phyloP scores from a whole-genome alignment of 257 asterid genomes.

The Euphrasia confusa region DNA sequence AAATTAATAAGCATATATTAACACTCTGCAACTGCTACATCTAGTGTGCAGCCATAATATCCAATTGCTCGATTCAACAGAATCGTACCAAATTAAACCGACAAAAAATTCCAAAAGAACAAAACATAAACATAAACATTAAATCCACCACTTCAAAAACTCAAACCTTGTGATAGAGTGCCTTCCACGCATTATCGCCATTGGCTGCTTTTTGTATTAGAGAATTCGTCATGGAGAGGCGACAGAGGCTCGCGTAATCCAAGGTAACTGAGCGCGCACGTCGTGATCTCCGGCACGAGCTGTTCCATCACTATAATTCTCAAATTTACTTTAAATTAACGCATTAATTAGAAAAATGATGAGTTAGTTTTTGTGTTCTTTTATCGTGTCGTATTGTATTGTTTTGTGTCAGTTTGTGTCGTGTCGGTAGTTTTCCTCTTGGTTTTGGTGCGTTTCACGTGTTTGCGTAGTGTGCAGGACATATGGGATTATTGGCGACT shows the following conservation, averaged over 20 bases:
- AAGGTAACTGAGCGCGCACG: slow-evolving; percentile 89
- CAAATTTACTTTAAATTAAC: no score
- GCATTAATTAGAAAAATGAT: no score
- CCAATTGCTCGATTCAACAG: slow-evolving; percentile 11
- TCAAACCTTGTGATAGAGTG: slow-evolving; percentile 79
- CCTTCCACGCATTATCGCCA: slow-evolving; percentile 97
- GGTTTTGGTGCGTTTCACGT: no score
- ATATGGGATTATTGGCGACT: no score
- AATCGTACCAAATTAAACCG: slow-evolving; percentile 9
- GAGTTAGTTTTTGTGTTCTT: no score
- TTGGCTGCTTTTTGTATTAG: slow-evolving; percentile 92
- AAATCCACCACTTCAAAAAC: not conserved
- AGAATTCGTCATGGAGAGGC: slow-evolving; percentile 97
- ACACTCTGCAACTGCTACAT: slow-evolving; percentile 7
- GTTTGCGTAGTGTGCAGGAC: no score
- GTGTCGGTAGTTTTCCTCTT: no score
- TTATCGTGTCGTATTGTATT: no score
- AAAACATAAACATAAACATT: not conserved
- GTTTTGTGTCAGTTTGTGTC: no score
- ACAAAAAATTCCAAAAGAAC: slow-evolving; percentile 3
- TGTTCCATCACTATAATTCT: slow-evolving; percentile 99
- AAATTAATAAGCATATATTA: not conserved
- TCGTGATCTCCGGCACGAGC: slow-evolving; percentile 95
- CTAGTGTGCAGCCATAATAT: slow-evolving; percentile 12
- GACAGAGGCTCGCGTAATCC: slow-evolving; percentile 90